Evolutionary conservation across 2,329 filamentous ascomycete genomes (phyloP).

Genomic region (Dothistroma pini): DNA sequence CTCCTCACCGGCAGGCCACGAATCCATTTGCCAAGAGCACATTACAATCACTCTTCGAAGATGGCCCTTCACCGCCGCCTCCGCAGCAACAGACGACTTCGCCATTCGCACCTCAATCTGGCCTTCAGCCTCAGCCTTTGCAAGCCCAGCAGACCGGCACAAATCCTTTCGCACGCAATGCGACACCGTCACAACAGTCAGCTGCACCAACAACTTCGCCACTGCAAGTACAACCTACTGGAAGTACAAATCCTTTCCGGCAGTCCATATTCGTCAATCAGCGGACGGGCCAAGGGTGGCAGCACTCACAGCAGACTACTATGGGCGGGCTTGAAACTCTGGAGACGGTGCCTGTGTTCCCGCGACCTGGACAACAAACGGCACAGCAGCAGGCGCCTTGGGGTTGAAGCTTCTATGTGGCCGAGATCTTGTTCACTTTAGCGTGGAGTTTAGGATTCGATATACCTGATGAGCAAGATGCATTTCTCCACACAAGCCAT

Average conservation of each 20-base stretch:
- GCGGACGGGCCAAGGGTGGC: constrained; percentile 83
- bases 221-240: constrained; percentile 74
- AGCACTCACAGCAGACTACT: constrained; percentile 68
- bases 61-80: constrained; percentile 18
- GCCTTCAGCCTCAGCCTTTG: constrained; percentile 42
- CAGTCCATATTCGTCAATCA: constrained; percentile 89
- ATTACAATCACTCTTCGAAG: constrained; percentile 27
- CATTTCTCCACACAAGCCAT: neutral
- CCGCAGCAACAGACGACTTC: constrained; percentile 17
- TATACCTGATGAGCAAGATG: constrained; percentile 1
- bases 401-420: constrained; percentile 18
- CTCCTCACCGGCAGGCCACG: constrained; percentile 30
- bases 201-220: constrained; percentile 38
- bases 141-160: constrained; percentile 63
- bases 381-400: constrained; percentile 29
- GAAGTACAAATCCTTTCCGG: constrained; percentile 90
- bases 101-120: constrained; percentile 20
- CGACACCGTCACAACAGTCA: constrained; percentile 40
- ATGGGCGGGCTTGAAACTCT: constrained; percentile 76
- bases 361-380: constrained; percentile 58
- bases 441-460: constrained; percentile 2
- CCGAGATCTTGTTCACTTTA: constrained; percentile 3
- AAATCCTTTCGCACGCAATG: constrained; percentile 64
- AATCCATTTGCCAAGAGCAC: constrained; percentile 61
- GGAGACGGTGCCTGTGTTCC: constrained; percentile 79